Conservation (phyloP, 108 stramenopile genomes). For the Pseudonitzschia pungens region DNA sequence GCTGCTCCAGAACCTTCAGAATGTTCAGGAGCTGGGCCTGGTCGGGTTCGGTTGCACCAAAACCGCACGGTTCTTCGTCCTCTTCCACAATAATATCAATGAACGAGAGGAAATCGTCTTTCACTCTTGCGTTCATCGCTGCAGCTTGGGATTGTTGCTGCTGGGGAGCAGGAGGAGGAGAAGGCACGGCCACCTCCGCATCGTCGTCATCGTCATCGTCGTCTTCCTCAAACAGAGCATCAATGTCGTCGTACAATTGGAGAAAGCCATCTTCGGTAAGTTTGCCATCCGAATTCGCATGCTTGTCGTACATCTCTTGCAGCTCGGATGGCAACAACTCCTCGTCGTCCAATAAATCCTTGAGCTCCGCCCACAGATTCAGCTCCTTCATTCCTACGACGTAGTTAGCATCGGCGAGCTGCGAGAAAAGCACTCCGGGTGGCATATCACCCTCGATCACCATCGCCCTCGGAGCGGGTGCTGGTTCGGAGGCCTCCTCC, state of each 20-base stretch:
- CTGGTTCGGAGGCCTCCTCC: slow-evolving; percentile 25
- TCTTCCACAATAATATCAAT: slow-evolving; percentile 44
- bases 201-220: slow-evolving; percentile 40
- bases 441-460: slow-evolving; percentile 56
- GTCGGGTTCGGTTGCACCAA: slow-evolving; percentile 65
- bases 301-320: slow-evolving; percentile 47
- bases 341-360: slow-evolving; percentile 66
- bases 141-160: not conserved
- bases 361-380: slow-evolving; percentile 67
- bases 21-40: slow-evolving; percentile 62
- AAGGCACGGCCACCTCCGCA: not conserved
- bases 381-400: slow-evolving; percentile 62
- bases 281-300: slow-evolving; percentile 35
- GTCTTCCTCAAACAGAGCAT: slow-evolving; percentile 75
- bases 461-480: slow-evolving; percentile 13
- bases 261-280: slow-evolving; percentile 57
- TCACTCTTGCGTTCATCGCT: slow-evolving; percentile 10
- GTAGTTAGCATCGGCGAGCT: slow-evolving; percentile 54
- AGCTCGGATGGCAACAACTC: slow-evolving; percentile 64
- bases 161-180: not conserved
- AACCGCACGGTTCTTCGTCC: slow-evolving; percentile 63
- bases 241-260: slow-evolving; percentile 62
- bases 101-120: slow-evolving; percentile 27
- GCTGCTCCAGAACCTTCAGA: slow-evolving; percentile 55
- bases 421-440: slow-evolving; percentile 69